Evolutionary conservation across 768 basidiomycete genomes (phyloP), one percentile per base, ranked within the genome.

Genomic region (Rhodosporidiobolus sp.): DNA sequence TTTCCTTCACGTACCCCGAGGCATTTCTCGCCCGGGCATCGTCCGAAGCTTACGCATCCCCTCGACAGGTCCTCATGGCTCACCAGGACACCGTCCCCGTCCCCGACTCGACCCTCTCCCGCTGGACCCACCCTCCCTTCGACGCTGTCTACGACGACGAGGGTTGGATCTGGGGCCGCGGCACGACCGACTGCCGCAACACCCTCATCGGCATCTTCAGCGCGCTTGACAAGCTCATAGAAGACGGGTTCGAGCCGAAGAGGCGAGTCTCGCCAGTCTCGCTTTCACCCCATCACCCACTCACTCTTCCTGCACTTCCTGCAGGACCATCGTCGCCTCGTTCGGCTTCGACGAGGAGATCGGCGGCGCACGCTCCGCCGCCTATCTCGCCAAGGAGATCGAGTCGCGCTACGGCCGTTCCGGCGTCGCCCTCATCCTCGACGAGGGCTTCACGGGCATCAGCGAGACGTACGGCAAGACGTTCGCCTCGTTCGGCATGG

Each of bases 351-450:
- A 91, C 75, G 91, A 91, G 79, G 90, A 91, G 82, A 83, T 85
- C 67, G 62, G 67, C 43, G 72, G 75, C 5, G 20, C 32, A 3
- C 74, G 69, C 17, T 65, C 86, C 11, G 86, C 87, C 0, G 65
- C 71, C 0, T 69, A 77, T 4, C 81, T 88, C n/a, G 81, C 81
- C 0, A 45, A 78, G 10, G 79, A 82, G 53, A 80, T 96, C 43
- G 79, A 86, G 58, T 75, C 84, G 5, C 84, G 83, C 24, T 94
- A 90, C 78, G 93, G 92, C 48, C 79, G 85, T 70, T 81, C 92
- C 77, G 85, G 86, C 8, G 87, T 92, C 78, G 87, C 90, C 0
- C 84, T 95, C 79, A 80, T 96, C 56, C 84, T 97, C 46, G 94
- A 97, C 78, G 94, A 97, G 83, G 93, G 94, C 46, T 86, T 91